Base-by-base conservation (phyloP, 75 land plant genomes). In the Selaginella tamariscina region DNA sequence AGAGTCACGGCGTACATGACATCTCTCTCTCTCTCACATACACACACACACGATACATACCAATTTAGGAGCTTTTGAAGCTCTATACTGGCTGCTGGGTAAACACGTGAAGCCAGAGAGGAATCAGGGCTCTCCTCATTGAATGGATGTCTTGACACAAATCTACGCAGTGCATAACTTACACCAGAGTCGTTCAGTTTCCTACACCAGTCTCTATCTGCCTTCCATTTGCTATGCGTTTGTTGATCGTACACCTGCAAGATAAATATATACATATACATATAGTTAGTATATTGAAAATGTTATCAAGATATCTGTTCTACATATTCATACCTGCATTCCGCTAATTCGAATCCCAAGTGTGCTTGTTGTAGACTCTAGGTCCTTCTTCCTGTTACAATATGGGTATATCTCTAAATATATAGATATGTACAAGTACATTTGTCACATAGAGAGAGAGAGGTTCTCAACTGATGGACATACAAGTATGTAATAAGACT, bases 261-360 rank as follows among this genome's bases (percentile, higher is more conserved):
- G 23, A 27, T 59, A n/a, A n/a, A 59, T 2, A 59, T 8, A 27
- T 26, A 8, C 2, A 27, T 9, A 59, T 5, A 59, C 8, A 59
- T 2, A 59, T 2, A 21, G 26, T 8, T 9, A 59, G 27, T n/a
- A 8, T 21, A 56, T 63, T 13, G 56, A 68, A 54, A 23, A 1
- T 21, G 9, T 28, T 32, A 26, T 20, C 31, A 64, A 32, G 24
- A n/a, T 9, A 24, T 20, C 2, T 2, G 49, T 29, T 30, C 30
- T 18, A 8, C n/a, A 2, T 13, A 30, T 65, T n/a, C 2, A 24
- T 32, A 80, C 82, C 86, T 87, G 88, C 77, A 94, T 31, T 28
- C 98, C 98, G 0, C 89, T 81, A 27, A 89, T 55, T 28, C 98
- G 82, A 73, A 86, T 86, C 8, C 96, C 98, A 64, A 89, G 60